A percentile compares a stretch with the other conserved stretches of the same genome.
Conservation (phyloP, 1,139 yeast genomes). For the Geotrichum klebahnii region DNA sequence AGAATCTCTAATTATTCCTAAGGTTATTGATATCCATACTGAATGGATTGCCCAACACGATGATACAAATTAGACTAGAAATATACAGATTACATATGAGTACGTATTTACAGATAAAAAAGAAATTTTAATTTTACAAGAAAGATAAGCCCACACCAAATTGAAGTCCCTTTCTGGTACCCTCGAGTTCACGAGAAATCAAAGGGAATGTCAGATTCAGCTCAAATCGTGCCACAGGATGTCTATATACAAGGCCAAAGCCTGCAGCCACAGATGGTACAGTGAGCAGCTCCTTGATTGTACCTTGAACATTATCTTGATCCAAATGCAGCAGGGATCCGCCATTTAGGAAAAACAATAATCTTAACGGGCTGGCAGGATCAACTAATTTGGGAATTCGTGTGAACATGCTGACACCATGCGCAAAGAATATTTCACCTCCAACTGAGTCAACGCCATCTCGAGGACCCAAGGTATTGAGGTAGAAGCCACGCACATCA, state of each 20-base stretch:
- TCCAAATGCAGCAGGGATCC: slow-evolving; percentile 59
- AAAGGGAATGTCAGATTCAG: slow-evolving; percentile 80
- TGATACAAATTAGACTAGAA: background rate
- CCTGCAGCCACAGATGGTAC: slow-evolving; percentile 47
- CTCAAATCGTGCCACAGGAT: slow-evolving; percentile 88
- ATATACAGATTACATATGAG: background rate
- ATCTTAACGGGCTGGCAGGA: slow-evolving; percentile 56
- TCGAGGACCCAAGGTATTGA: slow-evolving; percentile 85
- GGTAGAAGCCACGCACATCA: slow-evolving; percentile 69
- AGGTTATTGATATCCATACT: slow-evolving; percentile 58
- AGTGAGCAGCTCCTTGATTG: slow-evolving; percentile 34
- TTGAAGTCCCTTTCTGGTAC: slow-evolving; percentile 77
- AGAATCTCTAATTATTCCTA: slow-evolving; percentile 74
- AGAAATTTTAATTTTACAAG: slow-evolving; percentile 48
- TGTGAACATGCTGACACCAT: slow-evolving; percentile 66
- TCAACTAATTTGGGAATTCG: slow-evolving; percentile 52
- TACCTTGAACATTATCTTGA: slow-evolving; percentile 32
- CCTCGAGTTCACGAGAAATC: slow-evolving; percentile 59
- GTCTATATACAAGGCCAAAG: slow-evolving; percentile 72
- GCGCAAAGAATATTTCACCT: slow-evolving; percentile 69
- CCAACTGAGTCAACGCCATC: slow-evolving; percentile 57
- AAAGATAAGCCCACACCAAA: slow-evolving; percentile 89
- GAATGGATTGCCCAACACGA: slow-evolving; percentile 48
- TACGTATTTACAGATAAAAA: background rate
- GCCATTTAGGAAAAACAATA: slow-evolving; percentile 67